Evolutionary conservation across 257 asterid genomes (phyloP).

Genomic region (Penstemon newberryi): DNA sequence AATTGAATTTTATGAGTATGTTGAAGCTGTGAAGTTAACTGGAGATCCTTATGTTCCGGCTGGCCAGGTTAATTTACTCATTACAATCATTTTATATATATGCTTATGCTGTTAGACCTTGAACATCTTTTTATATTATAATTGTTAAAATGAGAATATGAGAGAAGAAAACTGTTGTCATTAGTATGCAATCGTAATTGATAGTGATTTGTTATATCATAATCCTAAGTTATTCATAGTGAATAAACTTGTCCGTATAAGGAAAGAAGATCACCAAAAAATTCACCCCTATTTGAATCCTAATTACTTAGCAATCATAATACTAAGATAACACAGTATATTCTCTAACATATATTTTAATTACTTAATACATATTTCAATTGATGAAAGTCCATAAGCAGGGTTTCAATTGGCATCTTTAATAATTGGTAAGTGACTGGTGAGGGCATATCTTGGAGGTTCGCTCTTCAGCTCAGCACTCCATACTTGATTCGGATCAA

Average conservation of each 20-base stretch:
- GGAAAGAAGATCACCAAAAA: no score
- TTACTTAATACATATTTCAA: background rate
- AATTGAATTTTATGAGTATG: conserved; percentile 86
- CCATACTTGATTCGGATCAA: background rate
- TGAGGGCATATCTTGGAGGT: conserved; percentile 20
- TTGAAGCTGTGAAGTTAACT: conserved; percentile 90
- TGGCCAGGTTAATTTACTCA: conserved; percentile 69
- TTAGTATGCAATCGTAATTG: no score
- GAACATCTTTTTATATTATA: background rate
- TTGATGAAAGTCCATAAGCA: background rate
- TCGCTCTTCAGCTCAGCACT: conserved; percentile 12
- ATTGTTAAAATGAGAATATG: no score
- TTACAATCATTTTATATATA: background rate
- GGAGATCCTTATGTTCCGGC: conserved; percentile 98
- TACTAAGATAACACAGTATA: no score
- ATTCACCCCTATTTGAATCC: no score
- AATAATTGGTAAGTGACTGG: no score
- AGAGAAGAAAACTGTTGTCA: no score
- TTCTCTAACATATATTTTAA: no score
- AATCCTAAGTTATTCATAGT: no score
- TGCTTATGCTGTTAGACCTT: conserved; percentile 8
- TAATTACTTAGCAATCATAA: no score
- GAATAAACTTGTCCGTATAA: no score
- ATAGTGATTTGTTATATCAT: no score
- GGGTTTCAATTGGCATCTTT: background rate